phyloP scores from a whole-genome alignment of 2,329 filamentous ascomycete species.

The Trematosphaeria pertusa region DNA sequence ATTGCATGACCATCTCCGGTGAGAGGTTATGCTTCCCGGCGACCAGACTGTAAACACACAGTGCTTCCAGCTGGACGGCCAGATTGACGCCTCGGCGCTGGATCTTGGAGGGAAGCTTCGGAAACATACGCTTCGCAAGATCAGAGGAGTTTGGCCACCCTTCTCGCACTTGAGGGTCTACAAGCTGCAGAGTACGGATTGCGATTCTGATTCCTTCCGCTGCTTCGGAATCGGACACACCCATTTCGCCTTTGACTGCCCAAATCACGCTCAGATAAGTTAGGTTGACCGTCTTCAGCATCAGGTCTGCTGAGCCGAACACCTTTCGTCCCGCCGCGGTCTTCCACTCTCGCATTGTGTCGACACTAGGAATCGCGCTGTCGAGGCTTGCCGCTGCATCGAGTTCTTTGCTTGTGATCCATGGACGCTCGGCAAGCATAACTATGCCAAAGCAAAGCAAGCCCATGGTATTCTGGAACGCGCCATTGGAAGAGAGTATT shows the following conservation, averaged over 20 bases:
- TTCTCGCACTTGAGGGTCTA: slow-evolving; percentile 27
- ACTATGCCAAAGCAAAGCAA: slow-evolving; percentile 43
- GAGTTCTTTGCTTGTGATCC: not conserved
- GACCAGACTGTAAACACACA: slow-evolving; percentile 39
- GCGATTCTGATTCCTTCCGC: slow-evolving; percentile 43
- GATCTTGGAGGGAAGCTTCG: slow-evolving; percentile 39
- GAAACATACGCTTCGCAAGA: slow-evolving; percentile 25
- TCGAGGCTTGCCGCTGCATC: slow-evolving; percentile 8
- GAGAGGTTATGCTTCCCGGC: slow-evolving; percentile 25
- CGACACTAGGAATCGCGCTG: slow-evolving; percentile 1
- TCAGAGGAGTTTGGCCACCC: slow-evolving; percentile 31
- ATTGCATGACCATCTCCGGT: slow-evolving; percentile 27
- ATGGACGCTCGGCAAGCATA: slow-evolving; percentile 34
- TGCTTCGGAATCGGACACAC: slow-evolving; percentile 34
- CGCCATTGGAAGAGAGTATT: slow-evolving; percentile 32
- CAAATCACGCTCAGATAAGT: slow-evolving; percentile 40
- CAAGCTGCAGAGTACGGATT: slow-evolving; percentile 30
- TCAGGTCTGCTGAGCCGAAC: slow-evolving; percentile 31
- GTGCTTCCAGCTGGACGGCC: slow-evolving; percentile 36
- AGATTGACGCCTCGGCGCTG: slow-evolving; percentile 25
- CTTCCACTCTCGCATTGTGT: slow-evolving; percentile 28
- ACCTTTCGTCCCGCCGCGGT: slow-evolving; percentile 40
- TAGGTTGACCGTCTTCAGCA: slow-evolving; percentile 40
- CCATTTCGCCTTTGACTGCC: slow-evolving; percentile 31
- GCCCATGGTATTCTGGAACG: slow-evolving; percentile 35